These are phyloP conservation scores for Takakia lepidozioides DNA, from an alignment of 225 moss, liverwort and hornwort species.

Conservation along the genomic window DNA sequence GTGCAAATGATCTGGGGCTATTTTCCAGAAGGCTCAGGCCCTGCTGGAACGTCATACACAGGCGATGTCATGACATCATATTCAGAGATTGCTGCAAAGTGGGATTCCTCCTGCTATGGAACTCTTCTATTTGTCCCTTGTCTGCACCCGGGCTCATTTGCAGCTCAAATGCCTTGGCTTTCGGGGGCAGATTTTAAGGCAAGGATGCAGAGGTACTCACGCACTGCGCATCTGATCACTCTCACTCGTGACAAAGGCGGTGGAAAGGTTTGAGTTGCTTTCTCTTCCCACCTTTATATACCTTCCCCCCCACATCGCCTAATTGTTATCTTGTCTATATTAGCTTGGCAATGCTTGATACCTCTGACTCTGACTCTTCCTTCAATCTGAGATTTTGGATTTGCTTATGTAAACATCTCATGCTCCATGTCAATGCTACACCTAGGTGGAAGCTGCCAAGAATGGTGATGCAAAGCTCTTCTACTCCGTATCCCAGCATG, in stretches of 20 bases:
- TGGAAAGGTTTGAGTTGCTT: slow-evolving; percentile 41
- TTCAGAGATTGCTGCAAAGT: slow-evolving; percentile 29
- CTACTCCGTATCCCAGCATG: slow-evolving; percentile 32
- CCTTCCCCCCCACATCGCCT: too few relatives aligned
- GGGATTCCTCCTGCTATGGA: slow-evolving; percentile 53
- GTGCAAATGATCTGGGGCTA: slow-evolving; percentile 36
- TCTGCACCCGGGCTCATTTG: slow-evolving; percentile 48
- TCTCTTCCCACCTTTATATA: too few relatives aligned
- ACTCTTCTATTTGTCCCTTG: slow-evolving; percentile 57
- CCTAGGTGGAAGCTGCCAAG: slow-evolving; percentile 24
- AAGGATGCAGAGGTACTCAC: slow-evolving; percentile 33
- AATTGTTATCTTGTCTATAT: too few relatives aligned
- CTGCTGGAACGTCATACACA: slow-evolving; percentile 45
- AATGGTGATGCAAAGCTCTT: slow-evolving; percentile 3
- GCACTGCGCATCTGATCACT: slow-evolving; percentile 48
- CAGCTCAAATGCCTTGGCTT: slow-evolving; percentile 44
- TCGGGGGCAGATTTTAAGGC: slow-evolving; percentile 45
- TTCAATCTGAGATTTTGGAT: too few relatives aligned
- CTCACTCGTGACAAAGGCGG: slow-evolving; percentile 58
- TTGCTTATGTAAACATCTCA: too few relatives aligned
- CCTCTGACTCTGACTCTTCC: too few relatives aligned
- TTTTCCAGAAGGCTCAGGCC: slow-evolving; percentile 53
- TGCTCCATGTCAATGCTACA: too few relatives aligned
- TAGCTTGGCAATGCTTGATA: too few relatives aligned
- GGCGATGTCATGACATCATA: slow-evolving; percentile 66